phyloP scores from a whole-genome alignment of 2,329 filamentous ascomycete genomes.

The Arthrobotrys conoides region DNA sequence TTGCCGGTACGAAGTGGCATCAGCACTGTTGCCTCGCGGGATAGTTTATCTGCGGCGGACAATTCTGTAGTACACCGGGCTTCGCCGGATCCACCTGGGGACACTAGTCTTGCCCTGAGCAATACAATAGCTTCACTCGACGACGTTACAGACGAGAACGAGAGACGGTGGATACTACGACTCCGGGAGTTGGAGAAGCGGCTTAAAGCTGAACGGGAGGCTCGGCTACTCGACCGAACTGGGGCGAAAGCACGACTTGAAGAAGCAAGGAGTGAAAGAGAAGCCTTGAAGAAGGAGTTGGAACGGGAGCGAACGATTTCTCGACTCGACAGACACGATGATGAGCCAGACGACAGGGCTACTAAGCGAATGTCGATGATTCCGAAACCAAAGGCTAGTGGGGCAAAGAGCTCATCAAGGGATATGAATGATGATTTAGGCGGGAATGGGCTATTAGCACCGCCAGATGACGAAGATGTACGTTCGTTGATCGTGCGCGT shows the following conservation, averaged over 20 bases:
- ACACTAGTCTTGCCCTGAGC: slow-evolving; percentile 65
- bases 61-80: slow-evolving; percentile 51
- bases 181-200: slow-evolving; percentile 89
- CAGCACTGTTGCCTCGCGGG: slow-evolving; percentile 42
- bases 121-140: slow-evolving; percentile 63
- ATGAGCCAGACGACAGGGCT: slow-evolving; percentile 35
- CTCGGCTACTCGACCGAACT: slow-evolving; percentile 83
- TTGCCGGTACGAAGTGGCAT: slow-evolving; percentile 47
- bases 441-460: slow-evolving; percentile 45
- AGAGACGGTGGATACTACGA: slow-evolving; percentile 86
- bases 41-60: slow-evolving; percentile 48
- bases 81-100: slow-evolving; percentile 65
- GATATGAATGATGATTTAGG: slow-evolving; percentile 49
- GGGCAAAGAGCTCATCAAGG: slow-evolving; percentile 18
- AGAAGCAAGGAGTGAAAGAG: slow-evolving; percentile 81
- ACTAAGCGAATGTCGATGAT: slow-evolving; percentile 56
- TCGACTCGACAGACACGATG: slow-evolving; percentile 47
- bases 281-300: slow-evolving; percentile 77
- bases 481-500: slow-evolving; percentile 58
- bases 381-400: slow-evolving; percentile 46
- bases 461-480: slow-evolving; percentile 58
- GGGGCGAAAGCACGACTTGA: slow-evolving; percentile 85
- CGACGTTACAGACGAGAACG: slow-evolving; percentile 67
- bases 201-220: slow-evolving; percentile 90
- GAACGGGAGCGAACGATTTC: slow-evolving; percentile 70